Conservation (phyloP, 495 filamentous ascomycete species). For the Penicillium bialowiezense region DNA sequence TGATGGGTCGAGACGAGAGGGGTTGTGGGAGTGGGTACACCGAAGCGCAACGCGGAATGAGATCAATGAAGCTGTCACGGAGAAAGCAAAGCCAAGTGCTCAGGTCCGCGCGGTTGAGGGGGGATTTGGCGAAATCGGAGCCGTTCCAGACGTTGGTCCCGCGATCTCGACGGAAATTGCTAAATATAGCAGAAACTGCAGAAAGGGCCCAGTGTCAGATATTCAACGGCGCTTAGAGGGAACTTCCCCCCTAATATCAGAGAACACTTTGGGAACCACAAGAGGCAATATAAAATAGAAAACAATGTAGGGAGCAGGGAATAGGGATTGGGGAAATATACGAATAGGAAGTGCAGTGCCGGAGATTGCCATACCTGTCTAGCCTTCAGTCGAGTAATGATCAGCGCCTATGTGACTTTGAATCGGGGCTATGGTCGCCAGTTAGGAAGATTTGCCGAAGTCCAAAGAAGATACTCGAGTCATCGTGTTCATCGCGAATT, state of each 20-base stretch:
- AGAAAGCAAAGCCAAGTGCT: not conserved
- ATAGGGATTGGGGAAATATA: not conserved
- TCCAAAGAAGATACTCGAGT: not conserved
- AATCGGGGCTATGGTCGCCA: not conserved
- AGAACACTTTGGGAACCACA: not conserved
- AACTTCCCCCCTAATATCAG: too few relatives aligned
- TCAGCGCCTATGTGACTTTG: constrained; percentile 4
- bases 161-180: constrained; percentile 31
- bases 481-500: constrained; percentile 1
- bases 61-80: not conserved
- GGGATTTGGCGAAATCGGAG: constrained; percentile 10
- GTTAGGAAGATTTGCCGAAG: constrained; percentile 3
- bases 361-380: constrained; percentile 9
- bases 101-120: constrained; percentile 1
- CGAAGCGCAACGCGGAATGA: constrained; percentile 5
- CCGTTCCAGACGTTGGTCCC: constrained; percentile 26
- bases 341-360: not conserved
- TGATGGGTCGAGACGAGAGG: constrained; percentile 9
- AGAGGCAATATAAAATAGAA: not conserved
- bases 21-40: constrained; percentile 9
- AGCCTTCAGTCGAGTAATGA: constrained; percentile 3
- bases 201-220: constrained; percentile 29
- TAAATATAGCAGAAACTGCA: constrained; percentile 43
- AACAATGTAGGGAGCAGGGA: too few relatives aligned
- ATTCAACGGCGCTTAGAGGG: constrained; percentile 24